These are phyloP conservation scores for Leptographium lundbergii DNA, from an alignment of 2,329 filamentous ascomycete species.

Conservation along the genomic window DNA sequence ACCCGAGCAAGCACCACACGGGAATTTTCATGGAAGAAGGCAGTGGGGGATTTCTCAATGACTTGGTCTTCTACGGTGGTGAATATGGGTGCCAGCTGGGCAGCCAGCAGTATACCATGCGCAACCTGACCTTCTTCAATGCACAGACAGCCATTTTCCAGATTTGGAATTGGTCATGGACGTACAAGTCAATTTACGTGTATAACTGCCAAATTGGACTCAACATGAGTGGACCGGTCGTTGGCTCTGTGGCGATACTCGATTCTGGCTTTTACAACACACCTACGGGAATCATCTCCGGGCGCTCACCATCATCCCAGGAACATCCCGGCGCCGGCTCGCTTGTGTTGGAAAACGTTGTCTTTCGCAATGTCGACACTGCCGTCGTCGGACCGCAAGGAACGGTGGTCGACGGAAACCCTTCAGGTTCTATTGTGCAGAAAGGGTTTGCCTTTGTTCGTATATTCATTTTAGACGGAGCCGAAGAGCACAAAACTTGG, in stretches of 20 bases:
- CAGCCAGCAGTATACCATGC: conserved; percentile 60
- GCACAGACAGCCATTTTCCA: conserved; percentile 56
- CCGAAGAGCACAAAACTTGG: background rate
- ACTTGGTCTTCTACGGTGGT: conserved; percentile 60
- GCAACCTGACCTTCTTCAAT: conserved; percentile 53
- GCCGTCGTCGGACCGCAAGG: conserved; percentile 29
- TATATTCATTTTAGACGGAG: background rate
- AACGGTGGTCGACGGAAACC: conserved; percentile 42
- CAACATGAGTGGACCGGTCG: conserved; percentile 55
- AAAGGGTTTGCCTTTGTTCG: conserved; percentile 32
- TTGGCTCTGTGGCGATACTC: conserved; percentile 63
- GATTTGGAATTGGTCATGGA: conserved; percentile 69
- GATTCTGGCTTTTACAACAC: conserved; percentile 62
- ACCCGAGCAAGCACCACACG: conserved; percentile 33
- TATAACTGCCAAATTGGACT: conserved; percentile 52
- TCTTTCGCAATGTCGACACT: conserved; percentile 25
- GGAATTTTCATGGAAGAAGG: conserved; percentile 53
- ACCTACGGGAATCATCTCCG: conserved; percentile 60
- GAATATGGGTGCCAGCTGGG: conserved; percentile 43
- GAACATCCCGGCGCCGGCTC: conserved; percentile 27
- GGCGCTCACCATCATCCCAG: conserved; percentile 23
- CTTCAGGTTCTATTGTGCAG: conserved; percentile 30
- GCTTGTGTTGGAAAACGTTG: conserved; percentile 35
- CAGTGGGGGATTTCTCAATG: conserved; percentile 54
- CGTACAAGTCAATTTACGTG: conserved; percentile 53